Evolutionary conservation across 768 basidiomycete species (phyloP), one percentile per base, ranked within the genome.

Genomic region (Saitozyma podzolica): DNA sequence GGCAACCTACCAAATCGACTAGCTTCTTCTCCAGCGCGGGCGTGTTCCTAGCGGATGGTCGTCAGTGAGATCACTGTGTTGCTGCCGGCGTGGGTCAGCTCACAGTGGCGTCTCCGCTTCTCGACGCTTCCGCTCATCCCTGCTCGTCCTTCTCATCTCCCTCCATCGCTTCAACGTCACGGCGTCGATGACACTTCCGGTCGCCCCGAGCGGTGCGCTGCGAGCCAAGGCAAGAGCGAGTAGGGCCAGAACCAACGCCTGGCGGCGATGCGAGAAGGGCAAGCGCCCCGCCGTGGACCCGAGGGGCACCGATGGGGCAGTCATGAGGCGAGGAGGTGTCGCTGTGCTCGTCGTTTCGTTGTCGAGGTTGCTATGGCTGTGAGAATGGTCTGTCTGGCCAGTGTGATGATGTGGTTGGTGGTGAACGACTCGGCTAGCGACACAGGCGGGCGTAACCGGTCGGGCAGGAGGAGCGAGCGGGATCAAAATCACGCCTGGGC

Each of bases 41-140:
- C 8, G 75, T 76, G 40, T 76, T 74, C 40, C 75, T 78, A 29
- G 29, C 29, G 29, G 29, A 29, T 29, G 48, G 10, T 14, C 16
- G 51, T 62, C 9, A 61, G 60, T 50, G 16, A 14, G 37, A 8
- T 50, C 43, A 8, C 45, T 49, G 9, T 37, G 56, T 8, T 56
- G 40, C 29, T 20, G 48, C 29, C 29, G 9, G 37, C n/a, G 47
- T 20, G 39, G 40, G 2, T 14, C 6, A 7, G 58, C 73, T 59
- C 45, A 78, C 71, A 80, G 60, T n/a, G 79, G 79, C 37, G 79
- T 88, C 69, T 17, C 85, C 83, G 48, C 58, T 58, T 71, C 74
- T 56, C 65, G 70, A 42, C 68, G 69, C 63, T 62, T 73, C 50
- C 66, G 68, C 62, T 75, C 75, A 29, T 66, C 67, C 29, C 45